phyloP scores from a whole-genome alignment of 345 rosid genomes.

The Diplotaxis tenuifolia region DNA sequence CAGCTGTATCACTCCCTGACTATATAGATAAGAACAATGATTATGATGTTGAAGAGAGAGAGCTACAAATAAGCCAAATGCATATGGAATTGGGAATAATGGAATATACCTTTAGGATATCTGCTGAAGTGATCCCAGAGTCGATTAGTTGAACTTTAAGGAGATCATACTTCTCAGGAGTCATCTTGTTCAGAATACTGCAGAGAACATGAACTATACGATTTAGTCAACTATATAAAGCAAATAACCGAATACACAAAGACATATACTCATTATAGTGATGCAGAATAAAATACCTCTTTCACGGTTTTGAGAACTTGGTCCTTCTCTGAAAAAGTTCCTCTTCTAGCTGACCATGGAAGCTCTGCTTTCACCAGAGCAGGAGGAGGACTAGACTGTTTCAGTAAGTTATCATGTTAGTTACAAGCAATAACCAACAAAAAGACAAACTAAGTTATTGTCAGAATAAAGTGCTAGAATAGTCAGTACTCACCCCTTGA shows the following conservation, averaged over 20 bases:
- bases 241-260: background rate
- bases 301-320: constrained; percentile 81
- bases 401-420: constrained; percentile 2
- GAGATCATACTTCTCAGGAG: constrained; percentile 86
- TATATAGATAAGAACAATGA: background rate
- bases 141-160: constrained; percentile 86
- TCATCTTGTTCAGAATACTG: constrained; percentile 82
- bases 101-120: constrained; percentile 42
- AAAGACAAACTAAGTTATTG: background rate
- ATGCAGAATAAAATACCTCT: constrained; percentile 52
- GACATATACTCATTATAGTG: too few relatives aligned
- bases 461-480: background rate
- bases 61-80: too few relatives aligned
- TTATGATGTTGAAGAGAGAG: too few relatives aligned
- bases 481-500: constrained; percentile 41
- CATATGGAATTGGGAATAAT: too few relatives aligned
- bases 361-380: constrained; percentile 74
- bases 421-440: background rate
- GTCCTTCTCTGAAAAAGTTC: constrained; percentile 71
- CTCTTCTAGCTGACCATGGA: constrained; percentile 86
- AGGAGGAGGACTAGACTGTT: constrained; percentile 71
- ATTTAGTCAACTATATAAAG: background rate
- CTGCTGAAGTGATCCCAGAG: constrained; percentile 76
- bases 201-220: background rate
- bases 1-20: constrained; percentile 77